Base-by-base conservation (phyloP, 2,329 filamentous ascomycete genomes). In the Ceratocystis smalleyi region DNA sequence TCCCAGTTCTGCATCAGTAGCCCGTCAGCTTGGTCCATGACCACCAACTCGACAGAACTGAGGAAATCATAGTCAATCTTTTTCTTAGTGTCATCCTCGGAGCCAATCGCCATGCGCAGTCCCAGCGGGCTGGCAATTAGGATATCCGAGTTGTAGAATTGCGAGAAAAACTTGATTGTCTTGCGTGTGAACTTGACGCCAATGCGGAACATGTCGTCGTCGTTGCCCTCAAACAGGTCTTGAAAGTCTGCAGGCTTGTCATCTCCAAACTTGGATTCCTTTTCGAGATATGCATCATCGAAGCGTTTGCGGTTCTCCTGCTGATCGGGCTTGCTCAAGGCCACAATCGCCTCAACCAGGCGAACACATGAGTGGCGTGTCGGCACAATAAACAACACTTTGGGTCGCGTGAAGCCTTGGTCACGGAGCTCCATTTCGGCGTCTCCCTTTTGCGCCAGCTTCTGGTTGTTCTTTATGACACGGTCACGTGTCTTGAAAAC, bases 1-100 rank as follows among this genome's bases (percentile, higher is more conserved):
- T 96, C 91, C 91, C 92, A 97, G 73, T 96, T 97, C 74, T 99
- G 94, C 91, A 96, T 96, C 7, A 95, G 82, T 51, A 96, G 82
- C 0, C 91, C 91, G 74, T 97, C 91, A 12, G 90, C 87, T 74
- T 97, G 91, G 73, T 99, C 94, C 67, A 96, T 80, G 59, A 97
- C 80, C 40, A 94, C 85, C 62, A 99, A 75, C 75, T 99, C 94
- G 70, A 99, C 89, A 1, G 92, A 97, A 65, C 88, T 92, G 15
- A 99, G 79, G 72, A 96, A 99, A 74, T 99, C 94, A 69, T 83
- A 85, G 72, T 97, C 92, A 43, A 82, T 80, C 71, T 78, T 77
- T 70, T 78, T 78, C 69, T 79, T 77, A 69, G 79, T 77, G 17
- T 77, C 79, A 68, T 81, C 83, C 71, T 89, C 87, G 59, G 89